Evolutionary conservation across 1,284 basidiomycete species (phyloP), one percentile per base, ranked within the genome.

Genomic region (Marasmius fiardii): DNA sequence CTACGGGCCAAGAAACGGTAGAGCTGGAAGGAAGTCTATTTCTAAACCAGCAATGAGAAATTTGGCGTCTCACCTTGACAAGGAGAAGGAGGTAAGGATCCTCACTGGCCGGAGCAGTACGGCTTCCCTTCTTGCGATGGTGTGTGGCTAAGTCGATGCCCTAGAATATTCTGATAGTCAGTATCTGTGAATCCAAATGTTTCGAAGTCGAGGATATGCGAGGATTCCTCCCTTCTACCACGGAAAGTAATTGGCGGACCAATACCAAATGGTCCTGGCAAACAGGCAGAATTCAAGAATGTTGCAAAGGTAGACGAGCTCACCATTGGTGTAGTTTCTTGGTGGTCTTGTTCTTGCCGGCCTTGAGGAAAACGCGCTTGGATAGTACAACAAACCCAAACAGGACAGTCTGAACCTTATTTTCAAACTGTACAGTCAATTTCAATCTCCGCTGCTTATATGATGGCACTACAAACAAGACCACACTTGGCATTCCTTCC

Each of bases 1-100:
- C 97, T 90, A 70, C 97, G 91, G 63, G 96, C 95, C 63, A 99
- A 82, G 88, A 99, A 99, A 69, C 96, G 94, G 85, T 99, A 99
- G 64, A 99, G 87, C 96, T 97, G 67, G 39, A 60, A 28, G 28
- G 44, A 37, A 64, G 34, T 56, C 7, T 43, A 59, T 54, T 63
- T 54, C 56, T 55, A 45, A 51, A 23, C 8, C 8, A 20, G 23
- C 14, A n/a, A 56, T 33, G 37, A 23, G 37, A 43, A 60, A 49
- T 53, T 47, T 21, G 8, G 51, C n/a, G 39, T 23, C 76, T 63
- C 70, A 95, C 95, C 87, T 99, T 98, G 77, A 99, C 96, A 62
- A 99, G 88, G 69, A 98, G 86, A 71, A 98, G 89, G 69, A 99
- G 87, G 80, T 99, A 98, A 35, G 96, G 95, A 78, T 99, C 96